Evolutionary conservation across 2,329 filamentous ascomycete species (phyloP).

Genomic region (Penicillium olsonii): DNA sequence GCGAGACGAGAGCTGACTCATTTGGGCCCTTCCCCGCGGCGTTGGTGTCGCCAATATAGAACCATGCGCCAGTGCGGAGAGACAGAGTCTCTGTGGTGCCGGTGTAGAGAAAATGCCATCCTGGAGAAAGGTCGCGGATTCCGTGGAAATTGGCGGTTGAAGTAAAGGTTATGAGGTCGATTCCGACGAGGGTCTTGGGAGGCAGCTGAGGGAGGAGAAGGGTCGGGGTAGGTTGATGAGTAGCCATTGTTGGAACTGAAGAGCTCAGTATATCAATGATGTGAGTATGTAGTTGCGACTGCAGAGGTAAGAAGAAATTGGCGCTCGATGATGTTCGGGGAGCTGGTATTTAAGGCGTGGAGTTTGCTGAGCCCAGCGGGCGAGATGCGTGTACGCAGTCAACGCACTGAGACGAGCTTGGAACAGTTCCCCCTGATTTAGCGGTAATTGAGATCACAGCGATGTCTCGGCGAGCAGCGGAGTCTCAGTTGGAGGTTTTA

Average conservation of each 20-base stretch:
- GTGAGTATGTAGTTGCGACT: not conserved
- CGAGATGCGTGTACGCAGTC: not conserved
- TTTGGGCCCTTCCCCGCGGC: constrained; percentile 17
- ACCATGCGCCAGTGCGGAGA: constrained; percentile 64
- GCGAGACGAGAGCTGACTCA: constrained; percentile 18
- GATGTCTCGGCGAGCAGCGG: not conserved
- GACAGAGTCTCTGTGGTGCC: constrained; percentile 60
- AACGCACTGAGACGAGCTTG: too few species aligned
- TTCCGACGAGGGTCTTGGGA: constrained; percentile 52
- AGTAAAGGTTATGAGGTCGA: constrained; percentile 62
- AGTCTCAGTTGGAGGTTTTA: not conserved
- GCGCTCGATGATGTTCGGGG: not conserved
- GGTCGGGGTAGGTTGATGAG: constrained; percentile 38
- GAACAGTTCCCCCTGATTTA: too few species aligned
- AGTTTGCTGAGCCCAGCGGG: not conserved
- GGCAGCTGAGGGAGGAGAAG: constrained; percentile 49
- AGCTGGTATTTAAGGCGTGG: not conserved
- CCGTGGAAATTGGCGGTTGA: constrained; percentile 63
- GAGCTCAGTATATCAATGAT: not conserved
- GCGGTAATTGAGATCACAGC: too few species aligned
- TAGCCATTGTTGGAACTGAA: constrained; percentile 15
- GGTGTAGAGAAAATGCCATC: constrained; percentile 64
- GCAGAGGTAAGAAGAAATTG: not conserved
- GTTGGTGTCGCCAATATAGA: constrained; percentile 50
- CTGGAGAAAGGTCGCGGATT: constrained; percentile 59